phyloP scores from a whole-genome alignment of 345 rosid genomes.

The Boechera stricta region DNA sequence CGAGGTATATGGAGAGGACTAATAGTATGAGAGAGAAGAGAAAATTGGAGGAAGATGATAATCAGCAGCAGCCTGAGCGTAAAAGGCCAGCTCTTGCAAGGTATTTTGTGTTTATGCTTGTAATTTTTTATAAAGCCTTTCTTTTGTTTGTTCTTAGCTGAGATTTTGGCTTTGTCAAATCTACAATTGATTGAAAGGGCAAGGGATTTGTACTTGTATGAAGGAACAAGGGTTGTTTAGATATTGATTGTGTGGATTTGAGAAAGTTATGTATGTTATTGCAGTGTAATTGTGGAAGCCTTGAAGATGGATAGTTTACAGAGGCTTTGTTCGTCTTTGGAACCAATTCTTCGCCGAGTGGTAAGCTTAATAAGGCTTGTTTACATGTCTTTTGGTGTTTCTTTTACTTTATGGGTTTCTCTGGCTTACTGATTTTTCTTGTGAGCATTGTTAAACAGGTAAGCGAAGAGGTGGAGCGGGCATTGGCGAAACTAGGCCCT shows the following conservation, averaged over 20 bases:
- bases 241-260: neutral
- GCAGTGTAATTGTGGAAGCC: slow-evolving; percentile 98
- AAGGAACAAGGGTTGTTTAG: neutral
- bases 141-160: neutral
- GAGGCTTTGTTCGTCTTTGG: slow-evolving; percentile 94
- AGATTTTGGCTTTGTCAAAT: neutral
- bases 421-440: slow-evolving; percentile 11
- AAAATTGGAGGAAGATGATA: slow-evolving; percentile 61
- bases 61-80: slow-evolving; percentile 62
- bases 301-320: slow-evolving; percentile 96
- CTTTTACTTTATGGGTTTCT: neutral
- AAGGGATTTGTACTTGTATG: neutral
- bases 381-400: neutral
- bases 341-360: slow-evolving; percentile 95
- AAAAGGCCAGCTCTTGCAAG: slow-evolving; percentile 96
- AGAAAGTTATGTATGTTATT: slow-evolving; percentile 17
- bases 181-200: slow-evolving; percentile 6
- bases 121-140: slow-evolving; percentile 19
- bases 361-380: slow-evolving; percentile 49
- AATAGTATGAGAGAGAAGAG: slow-evolving; percentile 86
- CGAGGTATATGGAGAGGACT: slow-evolving; percentile 82
- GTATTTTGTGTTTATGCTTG: slow-evolving; percentile 42
- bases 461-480: slow-evolving; percentile 98
- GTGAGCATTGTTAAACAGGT: slow-evolving; percentile 57
- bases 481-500: slow-evolving; percentile 85